Percentiles rank a stretch among this genome's conserved stretches.
Conservation (phyloP, 1,139 yeast genomes). For the Yamadazyma aaseri region DNA sequence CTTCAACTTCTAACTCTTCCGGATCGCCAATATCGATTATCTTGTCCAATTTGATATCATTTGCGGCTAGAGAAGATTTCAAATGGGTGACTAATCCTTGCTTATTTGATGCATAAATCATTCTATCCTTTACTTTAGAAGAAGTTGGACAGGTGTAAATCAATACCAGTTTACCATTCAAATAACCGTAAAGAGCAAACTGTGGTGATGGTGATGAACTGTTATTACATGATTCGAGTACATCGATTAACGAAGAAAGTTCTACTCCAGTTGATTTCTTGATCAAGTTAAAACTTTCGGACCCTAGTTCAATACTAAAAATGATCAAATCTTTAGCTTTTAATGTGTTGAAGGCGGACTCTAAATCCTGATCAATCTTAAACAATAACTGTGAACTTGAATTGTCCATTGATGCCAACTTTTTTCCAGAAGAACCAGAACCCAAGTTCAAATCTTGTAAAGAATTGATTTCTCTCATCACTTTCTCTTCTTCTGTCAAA, state of each 20-base stretch:
- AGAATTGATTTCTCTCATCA: conserved; percentile 45
- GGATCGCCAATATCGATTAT: conserved; percentile 68
- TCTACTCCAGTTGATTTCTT: conserved; percentile 16
- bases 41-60: conserved; percentile 28
- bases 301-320: conserved; percentile 30
- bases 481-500: conserved; percentile 61
- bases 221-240: conserved; percentile 16
- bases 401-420: conserved; percentile 39
- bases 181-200: conserved; percentile 55
- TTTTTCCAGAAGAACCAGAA: conserved; percentile 15
- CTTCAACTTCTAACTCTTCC: conserved; percentile 54
- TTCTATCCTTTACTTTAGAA: conserved; percentile 84
- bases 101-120: conserved; percentile 88
- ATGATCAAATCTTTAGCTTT: conserved; percentile 22
- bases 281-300: conserved; percentile 29
- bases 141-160: conserved; percentile 90
- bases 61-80: conserved; percentile 27
- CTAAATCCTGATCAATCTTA: conserved; percentile 25
- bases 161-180: conserved; percentile 43
- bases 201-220: conserved; percentile 31
- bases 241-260: conserved; percentile 21
- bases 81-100: conserved; percentile 61
- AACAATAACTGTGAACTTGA: conserved; percentile 25
- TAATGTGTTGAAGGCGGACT: conserved; percentile 17
- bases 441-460: conserved; percentile 29